Percentiles rank a stretch among this genome's conserved stretches.
Evolutionary conservation across 805 yeast species (phyloP).

Genomic region (Lipomyces starkeyi): DNA sequence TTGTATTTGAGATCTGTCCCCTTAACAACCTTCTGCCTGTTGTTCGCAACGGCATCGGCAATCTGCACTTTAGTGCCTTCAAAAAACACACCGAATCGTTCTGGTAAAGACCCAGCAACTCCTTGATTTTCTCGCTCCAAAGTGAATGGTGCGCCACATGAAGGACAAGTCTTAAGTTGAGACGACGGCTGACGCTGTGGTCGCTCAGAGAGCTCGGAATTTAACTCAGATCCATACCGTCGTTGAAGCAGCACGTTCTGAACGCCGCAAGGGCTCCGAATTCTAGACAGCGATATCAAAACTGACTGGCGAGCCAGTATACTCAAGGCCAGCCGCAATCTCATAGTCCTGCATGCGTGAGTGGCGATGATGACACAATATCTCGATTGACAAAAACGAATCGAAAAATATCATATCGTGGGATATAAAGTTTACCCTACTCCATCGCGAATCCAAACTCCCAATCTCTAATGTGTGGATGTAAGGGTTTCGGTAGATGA

Average conservation of each 20-base stretch:
- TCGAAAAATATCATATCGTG: background rate
- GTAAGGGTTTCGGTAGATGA: too few species aligned
- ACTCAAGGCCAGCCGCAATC: background rate
- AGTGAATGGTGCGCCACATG: constrained; percentile 8
- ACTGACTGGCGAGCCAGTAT: background rate
- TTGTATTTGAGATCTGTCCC: background rate
- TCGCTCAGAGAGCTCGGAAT: background rate
- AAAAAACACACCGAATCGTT: background rate
- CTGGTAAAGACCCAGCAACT: background rate
- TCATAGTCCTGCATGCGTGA: background rate
- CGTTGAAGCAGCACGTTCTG: background rate
- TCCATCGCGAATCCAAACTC: too few species aligned
- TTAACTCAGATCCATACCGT: background rate
- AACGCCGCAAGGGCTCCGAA: background rate
- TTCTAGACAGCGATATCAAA: background rate
- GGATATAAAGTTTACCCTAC: background rate
- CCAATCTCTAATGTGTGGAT: too few species aligned
- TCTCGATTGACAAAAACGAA: background rate
- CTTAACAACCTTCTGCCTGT: background rate
- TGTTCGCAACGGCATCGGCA: background rate
- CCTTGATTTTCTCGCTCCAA: background rate
- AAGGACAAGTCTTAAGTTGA: background rate
- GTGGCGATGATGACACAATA: background rate
- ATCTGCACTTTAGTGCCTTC: background rate
- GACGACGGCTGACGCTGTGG: background rate